Evolutionary conservation across 192 early-diverging fungal genomes (phyloP).

Genomic region (Backusella tuberculispora): DNA sequence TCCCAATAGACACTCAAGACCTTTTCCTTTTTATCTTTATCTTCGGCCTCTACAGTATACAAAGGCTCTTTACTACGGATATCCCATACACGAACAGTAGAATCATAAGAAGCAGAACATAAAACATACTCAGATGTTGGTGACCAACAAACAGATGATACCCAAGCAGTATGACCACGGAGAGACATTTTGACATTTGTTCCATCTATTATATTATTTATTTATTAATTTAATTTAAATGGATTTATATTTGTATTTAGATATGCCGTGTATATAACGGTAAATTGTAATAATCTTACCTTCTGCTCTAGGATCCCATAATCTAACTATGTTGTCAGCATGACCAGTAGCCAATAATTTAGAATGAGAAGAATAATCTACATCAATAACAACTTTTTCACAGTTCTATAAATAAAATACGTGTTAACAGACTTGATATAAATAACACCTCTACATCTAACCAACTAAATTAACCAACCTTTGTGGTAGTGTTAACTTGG

Average conservation of each 20-base stretch:
- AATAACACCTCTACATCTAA: constrained; percentile 8
- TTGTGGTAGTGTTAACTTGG: constrained; percentile 73
- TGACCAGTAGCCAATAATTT: constrained; percentile 88
- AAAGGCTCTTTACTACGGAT: constrained; percentile 85
- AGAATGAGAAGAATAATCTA: constrained; percentile 73
- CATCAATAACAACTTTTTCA: constrained; percentile 79
- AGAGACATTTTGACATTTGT: constrained; percentile 79
- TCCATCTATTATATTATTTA: constrained; percentile 52
- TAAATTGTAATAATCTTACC: constrained; percentile 43
- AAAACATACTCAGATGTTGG: constrained; percentile 74
- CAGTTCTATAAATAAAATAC: constrained; percentile 61
- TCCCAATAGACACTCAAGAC: constrained; percentile 77
- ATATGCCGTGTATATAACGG: constrained; percentile 1
- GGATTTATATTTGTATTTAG: not conserved
- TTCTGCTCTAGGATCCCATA: constrained; percentile 90
- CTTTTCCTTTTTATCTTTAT: constrained; percentile 55
- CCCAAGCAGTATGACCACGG: constrained; percentile 81
- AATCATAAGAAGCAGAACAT: constrained; percentile 86
- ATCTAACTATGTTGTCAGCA: constrained; percentile 75
- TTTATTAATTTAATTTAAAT: not conserved
- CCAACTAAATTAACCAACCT: constrained; percentile 43
- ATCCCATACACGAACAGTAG: constrained; percentile 91
- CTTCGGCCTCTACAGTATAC: constrained; percentile 67
- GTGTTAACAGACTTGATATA: not conserved
- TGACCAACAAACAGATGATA: constrained; percentile 85